Evolutionary conservation across 2,329 filamentous ascomycete species (phyloP), one percentile per base, ranked within the genome.

Genomic region (Colletotrichum trifolii): DNA sequence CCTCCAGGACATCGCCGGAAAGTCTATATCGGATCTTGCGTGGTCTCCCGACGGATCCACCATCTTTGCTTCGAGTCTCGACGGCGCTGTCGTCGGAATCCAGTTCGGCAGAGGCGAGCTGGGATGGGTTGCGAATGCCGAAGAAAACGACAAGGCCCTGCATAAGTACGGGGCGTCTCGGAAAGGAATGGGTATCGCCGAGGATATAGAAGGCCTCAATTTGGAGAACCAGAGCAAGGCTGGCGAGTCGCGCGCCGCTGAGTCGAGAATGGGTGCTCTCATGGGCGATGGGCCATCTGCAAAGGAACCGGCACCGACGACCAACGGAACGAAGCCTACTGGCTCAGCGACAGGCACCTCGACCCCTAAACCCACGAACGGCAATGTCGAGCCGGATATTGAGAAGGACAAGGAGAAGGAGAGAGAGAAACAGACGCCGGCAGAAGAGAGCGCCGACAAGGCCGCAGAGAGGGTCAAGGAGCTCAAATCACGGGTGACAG

Each of bases 191-290:
- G 96, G 95, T 2, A 93, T 98, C 54, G 88, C 96, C 6, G 96
- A 99, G 77, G 95, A 96, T 66, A 92, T 97, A 0, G 93, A 97
- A 72, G 93, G 93, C 0, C 79, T 98, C 47, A 84, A 92, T 42
- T 81, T 99, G 0, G 96, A 99, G 78, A 94, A 96, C 71, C 91
- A 90, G 75, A 97, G 94, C 79, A 97, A 96, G 74, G 94, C 91
- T 47, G 95, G 91, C 25, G 96, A 99, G 75, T 86, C 95, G 38
- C 92, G 91, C 69, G 94, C 91, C 6, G 94, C 95, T 0, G 93
- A 99, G 78, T 96, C 94, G 2, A 88, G 95, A 69, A 99, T 99
- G 96, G 96, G 96, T 11, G 95, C 95, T n/a, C 80, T 99, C 42
- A 99, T 99, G 96, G 95, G 95, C 6, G 94, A 97, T 73, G 85